Conservation (phyloP, 805 yeast genomes). For the Hanseniaspora jakobsenii region DNA sequence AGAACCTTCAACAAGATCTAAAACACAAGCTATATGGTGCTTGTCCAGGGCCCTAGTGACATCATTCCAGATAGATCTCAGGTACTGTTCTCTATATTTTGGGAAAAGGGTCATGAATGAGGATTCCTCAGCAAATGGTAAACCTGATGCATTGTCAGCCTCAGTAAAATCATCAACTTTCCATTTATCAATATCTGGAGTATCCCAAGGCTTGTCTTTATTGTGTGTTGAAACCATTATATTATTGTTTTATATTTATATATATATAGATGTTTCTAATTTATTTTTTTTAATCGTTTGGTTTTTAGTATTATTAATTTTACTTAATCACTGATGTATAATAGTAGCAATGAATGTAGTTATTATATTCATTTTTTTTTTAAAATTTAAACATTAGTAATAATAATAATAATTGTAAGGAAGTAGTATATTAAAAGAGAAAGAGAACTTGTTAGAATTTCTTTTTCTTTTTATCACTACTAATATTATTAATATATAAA, state of each 20-base stretch:
- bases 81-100: conserved; percentile 83
- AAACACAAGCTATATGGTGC: conserved; percentile 66
- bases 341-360: too few species aligned
- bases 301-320: neutral
- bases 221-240: conserved; percentile 85
- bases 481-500: too few species aligned
- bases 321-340: too few species aligned
- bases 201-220: conserved; percentile 96
- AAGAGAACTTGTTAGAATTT: too few species aligned
- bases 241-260: neutral
- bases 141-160: conserved; percentile 77
- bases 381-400: too few species aligned
- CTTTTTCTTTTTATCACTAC: too few species aligned
- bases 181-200: conserved; percentile 92
- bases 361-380: too few species aligned
- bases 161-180: conserved; percentile 72
- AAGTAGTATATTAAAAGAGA: too few species aligned
- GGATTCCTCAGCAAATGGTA: conserved; percentile 88
- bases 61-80: conserved; percentile 86
- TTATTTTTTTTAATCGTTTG: neutral
- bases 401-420: too few species aligned
- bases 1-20: conserved; percentile 89
- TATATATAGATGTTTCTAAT: neutral
- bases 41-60: conserved; percentile 68
- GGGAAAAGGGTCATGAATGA: conserved; percentile 92